A percentile compares a stretch with the other conserved stretches of the same genome.
Evolutionary conservation across 345 rosid species (phyloP).

Genomic region (Carallia pectinifolia): DNA sequence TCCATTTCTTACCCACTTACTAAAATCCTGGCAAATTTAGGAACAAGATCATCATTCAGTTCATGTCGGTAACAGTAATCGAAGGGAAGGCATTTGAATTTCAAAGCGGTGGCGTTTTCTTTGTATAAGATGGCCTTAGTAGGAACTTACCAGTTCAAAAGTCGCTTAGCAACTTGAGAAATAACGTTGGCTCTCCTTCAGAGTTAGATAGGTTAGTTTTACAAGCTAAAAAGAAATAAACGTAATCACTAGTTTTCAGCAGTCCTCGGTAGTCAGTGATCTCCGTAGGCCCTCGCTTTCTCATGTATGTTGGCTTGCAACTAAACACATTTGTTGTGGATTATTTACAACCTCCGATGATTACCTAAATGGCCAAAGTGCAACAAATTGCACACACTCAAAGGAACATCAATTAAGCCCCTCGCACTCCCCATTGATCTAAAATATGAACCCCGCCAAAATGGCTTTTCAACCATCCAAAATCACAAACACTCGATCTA

Average conservation of each 20-base stretch:
- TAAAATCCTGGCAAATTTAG: too few species aligned
- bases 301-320: conserved; percentile 4
- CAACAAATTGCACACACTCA: background rate
- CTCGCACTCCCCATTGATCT: background rate
- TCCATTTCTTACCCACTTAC: too few species aligned
- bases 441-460: background rate
- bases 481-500: conserved; percentile 11
- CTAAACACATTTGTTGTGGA: background rate
- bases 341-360: conserved; percentile 34
- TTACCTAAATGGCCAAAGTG: background rate
- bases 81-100: too few species aligned
- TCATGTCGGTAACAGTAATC: too few species aligned
- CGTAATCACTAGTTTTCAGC: background rate
- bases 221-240: too few species aligned
- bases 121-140: too few species aligned
- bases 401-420: background rate
- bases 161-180: too few species aligned
- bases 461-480: conserved; percentile 10
- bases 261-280: background rate
- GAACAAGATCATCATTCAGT: too few species aligned
- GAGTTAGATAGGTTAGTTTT: too few species aligned
- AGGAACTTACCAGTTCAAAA: too few species aligned
- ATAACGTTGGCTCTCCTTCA: too few species aligned
- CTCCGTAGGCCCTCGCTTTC: background rate
- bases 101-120: too few species aligned